A percentile compares a stretch with the other conserved stretches of the same genome.
phyloP scores from a whole-genome alignment of 305 asterid genomes.

The Fraxinus floribunda region DNA sequence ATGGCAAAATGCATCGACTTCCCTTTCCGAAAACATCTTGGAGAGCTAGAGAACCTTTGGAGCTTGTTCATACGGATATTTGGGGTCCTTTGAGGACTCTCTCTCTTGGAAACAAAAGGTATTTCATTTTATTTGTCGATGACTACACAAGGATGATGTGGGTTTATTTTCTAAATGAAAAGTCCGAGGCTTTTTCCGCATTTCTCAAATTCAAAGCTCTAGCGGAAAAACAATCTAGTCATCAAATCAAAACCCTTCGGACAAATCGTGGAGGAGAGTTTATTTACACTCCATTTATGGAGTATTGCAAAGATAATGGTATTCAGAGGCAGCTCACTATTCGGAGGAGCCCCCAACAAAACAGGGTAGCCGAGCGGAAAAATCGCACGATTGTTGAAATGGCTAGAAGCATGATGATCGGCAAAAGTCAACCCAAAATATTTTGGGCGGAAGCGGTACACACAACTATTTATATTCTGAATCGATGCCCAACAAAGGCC shows the following conservation, averaged over 20 bases:
- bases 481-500: neutral
- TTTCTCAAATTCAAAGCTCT: neutral
- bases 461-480: neutral
- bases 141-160: too few relatives aligned
- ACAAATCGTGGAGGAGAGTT: neutral
- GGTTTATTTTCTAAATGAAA: too few relatives aligned
- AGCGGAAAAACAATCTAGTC: neutral
- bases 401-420: too few relatives aligned
- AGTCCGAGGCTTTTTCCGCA: neutral
- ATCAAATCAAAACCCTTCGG: neutral
- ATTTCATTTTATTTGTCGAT: too few relatives aligned
- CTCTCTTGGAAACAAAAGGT: neutral
- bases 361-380: too few relatives aligned
- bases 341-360: too few relatives aligned
- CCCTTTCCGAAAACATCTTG: neutral
- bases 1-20: neutral
- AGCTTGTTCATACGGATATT: neutral
- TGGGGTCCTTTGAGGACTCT: neutral
- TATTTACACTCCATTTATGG: neutral
- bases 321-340: neutral
- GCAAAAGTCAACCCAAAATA: neutral
- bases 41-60: neutral
- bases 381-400: too few relatives aligned
- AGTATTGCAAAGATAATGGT: neutral
- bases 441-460: neutral